phyloP scores from a whole-genome alignment of 2,329 filamentous ascomycete genomes.

The Helminthosporium solani region DNA sequence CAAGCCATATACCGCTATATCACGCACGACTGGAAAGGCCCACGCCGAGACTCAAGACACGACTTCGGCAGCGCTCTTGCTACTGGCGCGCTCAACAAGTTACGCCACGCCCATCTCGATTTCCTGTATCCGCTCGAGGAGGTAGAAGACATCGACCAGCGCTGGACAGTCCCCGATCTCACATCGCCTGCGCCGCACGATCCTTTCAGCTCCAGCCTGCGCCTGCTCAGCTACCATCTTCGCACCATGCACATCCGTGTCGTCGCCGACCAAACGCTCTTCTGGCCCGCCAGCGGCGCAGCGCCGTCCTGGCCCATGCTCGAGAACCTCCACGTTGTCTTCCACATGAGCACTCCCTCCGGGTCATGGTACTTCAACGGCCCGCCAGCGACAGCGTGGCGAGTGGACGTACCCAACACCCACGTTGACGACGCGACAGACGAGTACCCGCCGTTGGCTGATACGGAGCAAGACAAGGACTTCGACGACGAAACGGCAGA shows the following conservation, averaged over 20 bases:
- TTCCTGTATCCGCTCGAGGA: constrained; percentile 1
- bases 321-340: constrained; percentile 3
- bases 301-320: constrained; percentile 3
- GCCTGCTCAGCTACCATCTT: constrained; percentile 12
- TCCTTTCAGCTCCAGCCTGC: constrained; percentile 14
- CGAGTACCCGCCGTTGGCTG: neutral
- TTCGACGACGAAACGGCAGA: neutral
- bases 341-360: constrained; percentile 7
- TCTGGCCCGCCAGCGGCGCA: constrained; percentile 11
- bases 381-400: neutral
- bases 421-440: neutral
- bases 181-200: constrained; percentile 2
- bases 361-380: constrained; percentile 10
- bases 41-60: constrained; percentile 22
- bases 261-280: constrained; percentile 8
- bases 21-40: constrained; percentile 17
- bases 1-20: too few species aligned
- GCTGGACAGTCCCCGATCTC: neutral
- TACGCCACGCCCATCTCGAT: constrained; percentile 12
- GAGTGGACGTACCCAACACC: neutral
- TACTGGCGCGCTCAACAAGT: constrained; percentile 7
- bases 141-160: constrained; percentile 3
- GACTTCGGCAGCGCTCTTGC: constrained; percentile 18
- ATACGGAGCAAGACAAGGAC: neutral
- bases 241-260: constrained; percentile 11